phyloP scores from a whole-genome alignment of 1,284 basidiomycete genomes.

The Sphaerobolus stellatus region DNA sequence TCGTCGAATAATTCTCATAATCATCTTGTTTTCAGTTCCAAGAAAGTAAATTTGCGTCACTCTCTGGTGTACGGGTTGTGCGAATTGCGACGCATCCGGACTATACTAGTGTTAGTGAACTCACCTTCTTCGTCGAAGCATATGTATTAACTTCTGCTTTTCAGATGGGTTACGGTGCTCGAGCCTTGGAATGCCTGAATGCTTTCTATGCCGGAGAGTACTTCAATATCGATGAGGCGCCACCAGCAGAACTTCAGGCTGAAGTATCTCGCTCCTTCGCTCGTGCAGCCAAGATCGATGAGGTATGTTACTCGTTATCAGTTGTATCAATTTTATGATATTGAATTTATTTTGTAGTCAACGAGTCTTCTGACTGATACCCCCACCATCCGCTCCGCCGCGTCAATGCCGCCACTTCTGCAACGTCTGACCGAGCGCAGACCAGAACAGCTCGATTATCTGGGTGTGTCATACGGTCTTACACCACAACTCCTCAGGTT shows the following conservation, averaged over 20 bases:
- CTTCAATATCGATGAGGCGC: slow-evolving; percentile 81
- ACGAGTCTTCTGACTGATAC: slow-evolving; percentile 69
- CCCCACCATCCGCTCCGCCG: slow-evolving; percentile 71
- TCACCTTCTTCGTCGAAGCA: background rate
- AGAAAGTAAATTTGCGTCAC: slow-evolving; percentile 89
- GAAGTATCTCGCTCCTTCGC: slow-evolving; percentile 51
- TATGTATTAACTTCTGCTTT: slow-evolving; percentile 9
- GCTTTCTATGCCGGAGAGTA: slow-evolving; percentile 93
- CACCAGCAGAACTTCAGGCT: slow-evolving; percentile 41
- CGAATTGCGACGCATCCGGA: slow-evolving; percentile 97
- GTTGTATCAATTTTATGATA: background rate
- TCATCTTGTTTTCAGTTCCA: slow-evolving; percentile 60
- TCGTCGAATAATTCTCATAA: background rate
- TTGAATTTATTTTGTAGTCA: slow-evolving; percentile 26
- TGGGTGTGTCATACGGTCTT: slow-evolving; percentile 95
- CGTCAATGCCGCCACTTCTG: slow-evolving; percentile 89
- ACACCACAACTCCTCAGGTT: slow-evolving; percentile 90
- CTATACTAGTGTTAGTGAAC: slow-evolving; percentile 80
- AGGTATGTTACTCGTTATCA: slow-evolving; percentile 42
- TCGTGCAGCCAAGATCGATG: slow-evolving; percentile 57
- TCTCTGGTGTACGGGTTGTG: slow-evolving; percentile 92
- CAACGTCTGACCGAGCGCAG: slow-evolving; percentile 88
- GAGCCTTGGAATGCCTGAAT: slow-evolving; percentile 85
- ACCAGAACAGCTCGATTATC: slow-evolving; percentile 90
- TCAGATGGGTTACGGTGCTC: slow-evolving; percentile 97